Evolutionary conservation across 768 basidiomycete species (phyloP), one percentile per base, ranked within the genome.

Genomic region (Russula griseocarnosa): DNA sequence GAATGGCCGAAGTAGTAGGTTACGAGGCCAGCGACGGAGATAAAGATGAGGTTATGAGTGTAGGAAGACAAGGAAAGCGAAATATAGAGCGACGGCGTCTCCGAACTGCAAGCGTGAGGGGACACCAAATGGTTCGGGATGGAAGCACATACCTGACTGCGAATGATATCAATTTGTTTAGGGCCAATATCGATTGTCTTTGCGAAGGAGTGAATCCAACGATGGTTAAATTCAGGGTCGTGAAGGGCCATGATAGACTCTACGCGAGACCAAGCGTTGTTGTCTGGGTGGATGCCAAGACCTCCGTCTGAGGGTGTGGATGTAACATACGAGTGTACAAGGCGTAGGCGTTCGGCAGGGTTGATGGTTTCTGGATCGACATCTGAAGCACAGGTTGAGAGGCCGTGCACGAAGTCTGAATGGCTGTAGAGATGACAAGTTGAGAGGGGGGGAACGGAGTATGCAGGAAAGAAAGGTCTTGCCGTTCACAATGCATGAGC

Each of bases 1-100:
- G 87, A 82, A 0, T 81, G 79, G 30, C 84, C 82, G 70, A 89
- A 80, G 75, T 86, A 81, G 76, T 86, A 92, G 72, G 86, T 87
- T 22, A 83, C 55, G 53, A 85, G 69, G 1, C 94, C 94, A 46
- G 92, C 76, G 18, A 75, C 71, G 2, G 94, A 85, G 3, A 94
- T 90, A 68, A 93, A 83, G 26, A 87, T 69, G 51, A 98, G 85
- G 36, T 87, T 85, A 50, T 83, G 82, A 0, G 94, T 89, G 76
- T 98, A 98, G 50, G 86, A 84, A 7, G 85, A 82, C 20, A 98
- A 98, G 81, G 78, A 96, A 97, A 55, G 84, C 83, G 75, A 95
- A 98, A 76, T 99, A 96, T 40, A 93, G 81, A 2, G 92, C 91
- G 18, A 94, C 76, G 1, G 85, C 80, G 71, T 91, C 90, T 13